Conservation (phyloP, 805 yeast genomes). For the Hanseniaspora lachancei region DNA sequence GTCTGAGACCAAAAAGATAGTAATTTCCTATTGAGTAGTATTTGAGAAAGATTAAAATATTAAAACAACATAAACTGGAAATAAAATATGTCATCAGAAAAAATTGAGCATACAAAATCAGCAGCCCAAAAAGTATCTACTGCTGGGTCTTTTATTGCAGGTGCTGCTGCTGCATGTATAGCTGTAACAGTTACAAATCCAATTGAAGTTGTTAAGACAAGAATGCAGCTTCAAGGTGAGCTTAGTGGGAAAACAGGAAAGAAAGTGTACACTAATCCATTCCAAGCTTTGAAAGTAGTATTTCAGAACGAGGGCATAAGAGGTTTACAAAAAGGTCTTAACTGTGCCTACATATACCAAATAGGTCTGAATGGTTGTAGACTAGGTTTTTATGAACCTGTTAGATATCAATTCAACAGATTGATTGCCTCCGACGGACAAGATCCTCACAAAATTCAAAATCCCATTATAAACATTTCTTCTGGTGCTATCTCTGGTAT, state of each 20-base stretch:
- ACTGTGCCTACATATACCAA: slow-evolving; percentile 84
- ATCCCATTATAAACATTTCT: slow-evolving; percentile 47
- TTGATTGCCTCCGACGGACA: slow-evolving; percentile 35
- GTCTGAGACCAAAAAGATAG: no score
- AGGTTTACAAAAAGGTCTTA: slow-evolving; percentile 80
- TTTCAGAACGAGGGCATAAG: slow-evolving; percentile 69
- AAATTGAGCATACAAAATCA: slow-evolving; percentile 23
- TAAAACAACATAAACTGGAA: not conserved
- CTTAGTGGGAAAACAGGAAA: slow-evolving; percentile 33
- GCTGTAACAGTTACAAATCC: slow-evolving; percentile 97
- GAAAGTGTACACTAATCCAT: slow-evolving; percentile 62
- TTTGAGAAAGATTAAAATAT: not conserved
- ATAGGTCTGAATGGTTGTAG: slow-evolving; percentile 87
- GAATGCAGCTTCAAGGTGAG: slow-evolving; percentile 97
- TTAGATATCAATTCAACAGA: slow-evolving; percentile 46
- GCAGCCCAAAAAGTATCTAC: slow-evolving; percentile 53
- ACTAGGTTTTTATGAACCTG: slow-evolving; percentile 86
- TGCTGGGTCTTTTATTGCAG: slow-evolving; percentile 73
- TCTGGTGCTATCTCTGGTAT: slow-evolving; percentile 79
- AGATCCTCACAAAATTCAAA: slow-evolving; percentile 39
- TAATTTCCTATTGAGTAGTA: no score
- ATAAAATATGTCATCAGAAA: slow-evolving; percentile 2
- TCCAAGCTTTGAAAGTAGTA: slow-evolving; percentile 68
- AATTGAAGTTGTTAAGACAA: slow-evolving; percentile 81
- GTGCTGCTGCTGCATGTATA: slow-evolving; percentile 91